Percentiles rank a stretch among this genome's conserved stretches.
phyloP scores from a whole-genome alignment of 441 rosid species.

The Pelargonium cotyledonis region DNA sequence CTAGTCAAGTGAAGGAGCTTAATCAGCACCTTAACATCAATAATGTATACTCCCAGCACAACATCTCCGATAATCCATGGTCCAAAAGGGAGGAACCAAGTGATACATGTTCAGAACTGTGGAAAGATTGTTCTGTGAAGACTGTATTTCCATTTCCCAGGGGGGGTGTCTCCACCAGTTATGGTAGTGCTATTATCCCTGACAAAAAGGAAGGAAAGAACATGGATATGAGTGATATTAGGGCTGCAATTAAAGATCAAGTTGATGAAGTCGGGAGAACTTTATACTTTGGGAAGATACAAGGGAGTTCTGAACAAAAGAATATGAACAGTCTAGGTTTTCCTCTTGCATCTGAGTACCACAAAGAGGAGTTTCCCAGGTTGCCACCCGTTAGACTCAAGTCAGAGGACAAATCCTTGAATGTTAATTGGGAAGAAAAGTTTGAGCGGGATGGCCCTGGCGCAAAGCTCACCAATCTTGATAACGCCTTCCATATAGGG shows the following conservation, averaged over 20 bases:
- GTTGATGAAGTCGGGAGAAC: conserved; percentile 80
- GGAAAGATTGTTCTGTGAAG: conserved; percentile 79
- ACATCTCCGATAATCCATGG: conserved; percentile 44
- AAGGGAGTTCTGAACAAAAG: conserved; percentile 43
- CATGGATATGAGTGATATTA: conserved; percentile 38
- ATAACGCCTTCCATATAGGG: conserved; percentile 58
- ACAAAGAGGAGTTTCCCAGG: conserved; percentile 75
- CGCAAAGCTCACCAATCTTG: conserved; percentile 44
- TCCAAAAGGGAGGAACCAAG: conserved; percentile 41
- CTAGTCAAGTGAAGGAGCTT: conserved; percentile 40
- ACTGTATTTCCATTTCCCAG: conserved; percentile 57
- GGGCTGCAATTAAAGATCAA: conserved; percentile 65
- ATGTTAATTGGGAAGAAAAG: conserved; percentile 71
- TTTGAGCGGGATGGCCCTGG: conserved; percentile 56
- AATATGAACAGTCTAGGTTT: conserved; percentile 35
- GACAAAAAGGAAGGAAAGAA: conserved; percentile 66
- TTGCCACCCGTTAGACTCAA: conserved; percentile 85
- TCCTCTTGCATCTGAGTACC: conserved; percentile 43
- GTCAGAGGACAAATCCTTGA: conserved; percentile 69
- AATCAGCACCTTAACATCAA: conserved; percentile 35
- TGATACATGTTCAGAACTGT: conserved; percentile 40
- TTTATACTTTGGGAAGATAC: conserved; percentile 52
- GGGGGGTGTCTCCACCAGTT: conserved; percentile 42
- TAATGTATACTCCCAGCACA: conserved; percentile 30
- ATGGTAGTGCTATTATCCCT: conserved; percentile 24